These are phyloP conservation scores for Ophiocytium majus DNA, from an alignment of 352 stramenopile genomes.

Conservation along the genomic window DNA sequence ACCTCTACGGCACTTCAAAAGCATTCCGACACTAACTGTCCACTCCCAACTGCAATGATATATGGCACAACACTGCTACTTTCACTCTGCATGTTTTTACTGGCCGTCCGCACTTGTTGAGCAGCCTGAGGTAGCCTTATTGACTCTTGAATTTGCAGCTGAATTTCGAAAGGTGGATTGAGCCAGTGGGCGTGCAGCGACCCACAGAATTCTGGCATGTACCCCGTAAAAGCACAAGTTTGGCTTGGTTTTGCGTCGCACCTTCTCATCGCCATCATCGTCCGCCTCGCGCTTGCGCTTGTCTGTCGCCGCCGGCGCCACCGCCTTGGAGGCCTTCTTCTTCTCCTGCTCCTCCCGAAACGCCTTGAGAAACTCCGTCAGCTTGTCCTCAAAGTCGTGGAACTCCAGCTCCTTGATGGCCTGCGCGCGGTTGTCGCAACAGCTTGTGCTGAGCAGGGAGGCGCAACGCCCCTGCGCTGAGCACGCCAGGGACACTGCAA, in stretches of 20 bases:
- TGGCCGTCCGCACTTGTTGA: not conserved
- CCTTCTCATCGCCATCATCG: not conserved
- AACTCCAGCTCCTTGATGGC: constrained; percentile 56
- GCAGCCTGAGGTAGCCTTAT: not conserved
- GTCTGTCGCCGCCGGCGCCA: no score
- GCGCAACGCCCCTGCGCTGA: no score
- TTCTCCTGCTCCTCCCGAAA: constrained; percentile 21
- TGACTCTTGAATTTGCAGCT: not conserved
- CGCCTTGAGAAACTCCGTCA: constrained; percentile 52
- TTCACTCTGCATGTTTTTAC: not conserved
- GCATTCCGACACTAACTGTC: no score
- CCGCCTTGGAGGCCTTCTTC: constrained; percentile 13
- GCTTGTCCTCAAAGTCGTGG: constrained; percentile 47
- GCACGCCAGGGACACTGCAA: no score
- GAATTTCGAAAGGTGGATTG: not conserved
- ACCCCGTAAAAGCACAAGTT: no score
- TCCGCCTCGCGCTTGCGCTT: constrained; percentile 10
- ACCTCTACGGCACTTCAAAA: no score
- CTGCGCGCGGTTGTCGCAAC: no score
- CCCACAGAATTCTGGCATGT: no score
- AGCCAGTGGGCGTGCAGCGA: not conserved
- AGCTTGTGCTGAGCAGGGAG: no score
- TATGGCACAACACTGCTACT: not conserved
- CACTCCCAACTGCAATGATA: no score
- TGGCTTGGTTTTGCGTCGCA: no score